Evolutionary conservation across 1,139 yeast species (phyloP).

Genomic region (Williopsis jadinii): DNA sequence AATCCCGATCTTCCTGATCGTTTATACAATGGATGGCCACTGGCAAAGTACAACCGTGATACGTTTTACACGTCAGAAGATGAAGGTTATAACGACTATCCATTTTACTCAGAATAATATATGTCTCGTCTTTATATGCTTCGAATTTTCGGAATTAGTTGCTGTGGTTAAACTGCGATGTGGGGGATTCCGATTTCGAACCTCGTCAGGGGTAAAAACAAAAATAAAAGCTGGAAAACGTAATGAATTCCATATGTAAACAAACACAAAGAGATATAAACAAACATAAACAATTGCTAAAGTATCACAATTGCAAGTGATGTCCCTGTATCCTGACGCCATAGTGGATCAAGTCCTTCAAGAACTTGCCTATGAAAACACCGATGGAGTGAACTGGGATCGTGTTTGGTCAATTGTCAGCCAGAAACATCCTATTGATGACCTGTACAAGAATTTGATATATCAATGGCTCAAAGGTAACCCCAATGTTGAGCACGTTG

Average conservation of each 20-base stretch:
- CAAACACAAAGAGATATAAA: not conserved
- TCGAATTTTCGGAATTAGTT: no score
- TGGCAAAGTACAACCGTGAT: no score
- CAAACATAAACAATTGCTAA: not conserved
- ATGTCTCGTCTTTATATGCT: no score
- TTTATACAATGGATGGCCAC: no score
- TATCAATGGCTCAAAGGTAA: slow-evolving; percentile 29
- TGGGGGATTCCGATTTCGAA: not conserved
- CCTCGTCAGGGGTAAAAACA: not conserved
- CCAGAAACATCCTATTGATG: slow-evolving; percentile 19
- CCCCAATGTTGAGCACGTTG: slow-evolving; percentile 10
- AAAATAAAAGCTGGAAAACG: not conserved
- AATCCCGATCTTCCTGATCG: no score
- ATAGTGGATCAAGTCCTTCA: slow-evolving; percentile 25
- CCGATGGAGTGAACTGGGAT: slow-evolving; percentile 23
- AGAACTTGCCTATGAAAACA: slow-evolving; percentile 26
- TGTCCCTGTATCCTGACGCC: slow-evolving; percentile 11
- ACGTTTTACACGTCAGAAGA: no score
- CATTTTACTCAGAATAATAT: no score
- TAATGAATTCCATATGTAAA: not conserved
- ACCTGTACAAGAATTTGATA: slow-evolving; percentile 24
- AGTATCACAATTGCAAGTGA: not conserved
- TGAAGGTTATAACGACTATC: no score
- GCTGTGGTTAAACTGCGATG: no score
- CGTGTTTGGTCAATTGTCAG: slow-evolving; percentile 27